Conservation (phyloP, 2,329 filamentous ascomycete genomes). For the Triangularia setosa region DNA sequence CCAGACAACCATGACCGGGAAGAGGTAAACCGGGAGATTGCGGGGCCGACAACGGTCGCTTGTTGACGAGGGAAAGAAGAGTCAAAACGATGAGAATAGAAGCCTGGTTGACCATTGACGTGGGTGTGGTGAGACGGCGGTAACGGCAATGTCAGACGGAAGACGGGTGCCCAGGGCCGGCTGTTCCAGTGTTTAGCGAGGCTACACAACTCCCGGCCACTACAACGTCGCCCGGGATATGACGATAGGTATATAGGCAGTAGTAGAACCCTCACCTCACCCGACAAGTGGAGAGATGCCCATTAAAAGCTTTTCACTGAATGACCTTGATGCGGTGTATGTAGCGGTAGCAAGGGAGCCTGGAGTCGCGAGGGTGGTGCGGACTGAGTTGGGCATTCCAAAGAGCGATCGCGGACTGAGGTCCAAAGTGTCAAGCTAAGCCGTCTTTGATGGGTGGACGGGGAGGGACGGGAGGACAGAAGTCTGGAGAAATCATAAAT, state of each 20-base stretch:
- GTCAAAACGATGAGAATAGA: not conserved
- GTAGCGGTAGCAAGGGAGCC: not conserved
- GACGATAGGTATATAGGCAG: conserved; percentile 8
- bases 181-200: conserved; percentile 14
- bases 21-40: not conserved
- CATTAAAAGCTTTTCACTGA: not conserved
- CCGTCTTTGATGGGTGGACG: not conserved
- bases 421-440: not conserved
- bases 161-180: conserved; percentile 11
- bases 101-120: not conserved
- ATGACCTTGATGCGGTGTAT: not conserved
- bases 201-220: conserved; percentile 14
- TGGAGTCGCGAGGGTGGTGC: not conserved
- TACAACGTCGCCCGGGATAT: conserved; percentile 8
- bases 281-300: not conserved
- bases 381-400: not conserved
- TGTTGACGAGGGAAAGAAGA: not conserved
- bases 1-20: not conserved
- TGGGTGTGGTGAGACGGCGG: not conserved
- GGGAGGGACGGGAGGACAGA: not conserved
- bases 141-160: conserved; percentile 11
- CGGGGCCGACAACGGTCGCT: not conserved
- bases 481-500: not conserved
- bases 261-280: conserved; percentile 1
- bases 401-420: conserved; percentile 1